Evolutionary conservation across 1,284 basidiomycete genomes (phyloP).

Genomic region (Sanguinoderma infundibulare): DNA sequence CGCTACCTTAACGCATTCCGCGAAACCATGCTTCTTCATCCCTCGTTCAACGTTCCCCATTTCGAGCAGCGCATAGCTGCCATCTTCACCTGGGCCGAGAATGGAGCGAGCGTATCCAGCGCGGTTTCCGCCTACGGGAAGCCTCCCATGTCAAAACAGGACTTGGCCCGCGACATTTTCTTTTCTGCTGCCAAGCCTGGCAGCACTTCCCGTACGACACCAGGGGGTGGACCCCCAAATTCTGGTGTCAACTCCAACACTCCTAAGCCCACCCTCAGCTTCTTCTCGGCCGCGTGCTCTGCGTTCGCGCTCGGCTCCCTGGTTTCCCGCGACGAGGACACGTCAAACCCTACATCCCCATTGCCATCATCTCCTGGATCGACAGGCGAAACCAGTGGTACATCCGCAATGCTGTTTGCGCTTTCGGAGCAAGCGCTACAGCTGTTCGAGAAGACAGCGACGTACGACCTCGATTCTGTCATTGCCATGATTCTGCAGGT

Average conservation of each 20-base stretch:
- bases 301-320: constrained; percentile 61
- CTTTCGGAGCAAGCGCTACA: constrained; percentile 51
- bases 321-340: constrained; percentile 32
- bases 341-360: constrained; percentile 19
- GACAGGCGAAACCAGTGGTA: constrained; percentile 21
- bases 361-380: constrained; percentile 1
- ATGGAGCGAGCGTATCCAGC: constrained; percentile 6
- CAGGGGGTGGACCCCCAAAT: neutral
- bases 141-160: constrained; percentile 28
- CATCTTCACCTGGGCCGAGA: constrained; percentile 47
- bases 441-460: constrained; percentile 44
- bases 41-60: constrained; percentile 54
- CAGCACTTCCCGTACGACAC: constrained; percentile 10
- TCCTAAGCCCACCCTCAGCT: constrained; percentile 52
- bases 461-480: constrained; percentile 57
- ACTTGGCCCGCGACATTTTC: constrained; percentile 42
- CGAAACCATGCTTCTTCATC: constrained; percentile 51
- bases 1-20: constrained; percentile 44
- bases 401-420: constrained; percentile 44
- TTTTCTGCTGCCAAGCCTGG: constrained; percentile 25
- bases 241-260: constrained; percentile 13
- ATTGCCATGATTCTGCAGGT: constrained; percentile 57
- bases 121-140: constrained; percentile 7
- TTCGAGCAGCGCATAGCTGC: constrained; percentile 50
- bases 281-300: constrained; percentile 60